These are phyloP conservation scores for Kodamaea sagamina DNA, from an alignment of 805 yeast species.

Conservation along the genomic window DNA sequence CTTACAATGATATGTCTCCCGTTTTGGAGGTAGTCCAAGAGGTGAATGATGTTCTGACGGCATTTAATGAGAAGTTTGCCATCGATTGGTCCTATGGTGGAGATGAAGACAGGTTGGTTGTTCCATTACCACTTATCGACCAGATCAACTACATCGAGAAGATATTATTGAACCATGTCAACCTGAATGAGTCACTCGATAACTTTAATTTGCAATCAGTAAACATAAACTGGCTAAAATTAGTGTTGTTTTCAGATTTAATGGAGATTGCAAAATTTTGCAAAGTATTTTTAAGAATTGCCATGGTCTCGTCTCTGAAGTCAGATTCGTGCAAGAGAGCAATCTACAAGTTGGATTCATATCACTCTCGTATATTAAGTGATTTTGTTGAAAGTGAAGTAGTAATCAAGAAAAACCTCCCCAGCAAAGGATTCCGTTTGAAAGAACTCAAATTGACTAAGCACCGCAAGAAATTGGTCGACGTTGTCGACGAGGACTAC, in stretches of 20 bases:
- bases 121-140: conserved; percentile 6
- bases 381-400: background rate
- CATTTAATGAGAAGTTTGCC: conserved; percentile 6
- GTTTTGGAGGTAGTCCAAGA: background rate
- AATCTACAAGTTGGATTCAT: background rate
- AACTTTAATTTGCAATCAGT: conserved; percentile 1
- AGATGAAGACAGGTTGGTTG: conserved; percentile 8
- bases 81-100: conserved; percentile 11
- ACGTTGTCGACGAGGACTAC: conserved; percentile 16
- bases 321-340: conserved; percentile 18
- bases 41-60: background rate
- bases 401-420: background rate
- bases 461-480: background rate
- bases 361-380: background rate
- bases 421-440: background rate
- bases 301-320: conserved; percentile 24
- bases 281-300: conserved; percentile 21
- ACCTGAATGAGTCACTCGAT: background rate
- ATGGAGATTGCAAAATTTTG: conserved; percentile 20
- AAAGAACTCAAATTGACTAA: conserved; percentile 1
- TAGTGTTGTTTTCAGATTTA: conserved; percentile 19
- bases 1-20: background rate
- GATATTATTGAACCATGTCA: conserved; percentile 7
- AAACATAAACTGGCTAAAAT: conserved; percentile 17
- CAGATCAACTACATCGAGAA: conserved; percentile 12